Evolutionary conservation across 2,329 filamentous ascomycete species (phyloP).

Genomic region (Chrysosporium queenslandicum): DNA sequence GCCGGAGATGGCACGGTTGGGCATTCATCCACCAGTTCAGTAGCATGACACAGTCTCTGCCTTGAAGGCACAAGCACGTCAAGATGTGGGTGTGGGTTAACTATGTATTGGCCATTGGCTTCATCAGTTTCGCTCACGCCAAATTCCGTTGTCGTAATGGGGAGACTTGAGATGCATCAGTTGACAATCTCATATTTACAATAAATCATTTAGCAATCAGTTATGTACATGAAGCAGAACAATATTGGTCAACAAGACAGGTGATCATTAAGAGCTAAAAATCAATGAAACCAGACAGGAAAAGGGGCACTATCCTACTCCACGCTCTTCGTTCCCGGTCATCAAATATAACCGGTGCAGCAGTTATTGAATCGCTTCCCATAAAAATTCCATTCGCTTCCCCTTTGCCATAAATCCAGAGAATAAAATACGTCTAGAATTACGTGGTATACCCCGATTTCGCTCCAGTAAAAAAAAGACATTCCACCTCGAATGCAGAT

Average conservation of each 20-base stretch:
- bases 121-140: too few relatives aligned
- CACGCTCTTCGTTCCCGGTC: not conserved
- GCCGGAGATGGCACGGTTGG: not conserved
- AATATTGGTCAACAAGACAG: not conserved
- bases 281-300: not conserved
- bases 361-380: not conserved
- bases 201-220: not conserved
- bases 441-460: not conserved
- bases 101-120: not conserved
- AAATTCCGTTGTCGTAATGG: too few relatives aligned
- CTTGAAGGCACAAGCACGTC: not conserved
- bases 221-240: not conserved
- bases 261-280: not conserved
- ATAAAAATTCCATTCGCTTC: not conserved
- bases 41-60: not conserved
- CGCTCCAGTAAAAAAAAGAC: not conserved
- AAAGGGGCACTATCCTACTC: not conserved
- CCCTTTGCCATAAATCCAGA: not conserved
- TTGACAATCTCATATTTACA: not conserved
- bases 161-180: not conserved
- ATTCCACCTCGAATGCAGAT: not conserved
- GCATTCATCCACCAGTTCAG: constrained; percentile 1
- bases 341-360: not conserved
- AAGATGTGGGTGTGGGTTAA: not conserved
- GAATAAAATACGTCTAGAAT: not conserved